Evolutionary conservation across 2,329 filamentous ascomycete species (phyloP).

Genomic region (Aspergillus costaricaensis): DNA sequence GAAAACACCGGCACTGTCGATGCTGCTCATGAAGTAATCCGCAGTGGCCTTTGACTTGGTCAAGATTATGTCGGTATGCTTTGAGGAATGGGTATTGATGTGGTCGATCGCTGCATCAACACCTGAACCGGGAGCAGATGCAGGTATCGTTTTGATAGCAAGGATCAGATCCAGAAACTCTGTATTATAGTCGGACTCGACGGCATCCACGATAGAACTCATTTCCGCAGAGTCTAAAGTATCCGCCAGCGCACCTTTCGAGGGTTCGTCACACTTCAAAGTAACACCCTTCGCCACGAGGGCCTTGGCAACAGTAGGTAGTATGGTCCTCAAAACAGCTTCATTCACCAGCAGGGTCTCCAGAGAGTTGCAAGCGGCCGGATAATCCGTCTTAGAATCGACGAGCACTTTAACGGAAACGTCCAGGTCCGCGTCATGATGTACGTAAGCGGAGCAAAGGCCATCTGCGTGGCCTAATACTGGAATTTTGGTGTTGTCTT

Average conservation of each 20-base stretch:
- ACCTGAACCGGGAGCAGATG: conserved; percentile 32
- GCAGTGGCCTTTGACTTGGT: conserved; percentile 69
- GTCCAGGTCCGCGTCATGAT: conserved; percentile 70
- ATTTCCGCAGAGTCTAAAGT: conserved; percentile 48
- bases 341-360: conserved; percentile 88
- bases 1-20: conserved; percentile 91
- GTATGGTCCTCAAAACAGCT: conserved; percentile 63
- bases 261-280: conserved; percentile 74
- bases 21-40: conserved; percentile 76
- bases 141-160: conserved; percentile 75
- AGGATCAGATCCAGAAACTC: conserved; percentile 86
- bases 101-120: conserved; percentile 76
- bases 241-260: conserved; percentile 63
- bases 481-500: conserved; percentile 87
- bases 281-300: conserved; percentile 76
- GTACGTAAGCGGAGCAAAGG: conserved; percentile 83
- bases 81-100: conserved; percentile 88
- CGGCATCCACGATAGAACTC: conserved; percentile 63
- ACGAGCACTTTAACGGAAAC: conserved; percentile 76
- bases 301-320: conserved; percentile 72
- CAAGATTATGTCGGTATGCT: conserved; percentile 91
- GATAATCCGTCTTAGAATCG: conserved; percentile 92
- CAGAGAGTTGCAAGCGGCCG: conserved; percentile 91
- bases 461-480: conserved; percentile 96
- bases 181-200: conserved; percentile 74